Evolutionary conservation across 2,329 filamentous ascomycete genomes (phyloP), one percentile per base, ranked within the genome.

Genomic region (Elsinoe fawcettii): DNA sequence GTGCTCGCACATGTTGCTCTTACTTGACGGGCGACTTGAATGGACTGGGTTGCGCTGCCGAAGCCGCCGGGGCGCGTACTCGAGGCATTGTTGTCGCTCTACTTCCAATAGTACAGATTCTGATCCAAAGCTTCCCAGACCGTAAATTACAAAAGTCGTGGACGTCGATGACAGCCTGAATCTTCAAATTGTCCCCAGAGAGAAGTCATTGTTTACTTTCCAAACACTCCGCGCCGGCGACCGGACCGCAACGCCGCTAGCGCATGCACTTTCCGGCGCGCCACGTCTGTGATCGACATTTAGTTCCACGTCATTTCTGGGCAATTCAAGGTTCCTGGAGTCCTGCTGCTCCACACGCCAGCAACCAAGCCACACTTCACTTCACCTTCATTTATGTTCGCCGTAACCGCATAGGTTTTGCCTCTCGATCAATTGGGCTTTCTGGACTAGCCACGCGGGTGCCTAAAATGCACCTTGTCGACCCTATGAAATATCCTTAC

Each of bases 11-110:
- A 32, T 37, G 49, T 22, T 23, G 63, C 34, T 65, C 62, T 56
- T 53, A 60, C 74, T 79, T 80, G 61, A 77, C 69, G 36, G 77
- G 75, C 22, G 77, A 75, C 64, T 78, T 80, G 63, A 77, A 78
- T 62, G 76, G 77, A 60, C 76, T 80, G 49, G 74, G 73, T 53
- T 66, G 69, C 55, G 74, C 73, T 64, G 63, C 68, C 76, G 76
- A 58, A 74, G 73, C 64, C 65, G 75, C 77, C 64, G 57, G 53
- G 22, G 60, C 64, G 57, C 60, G 61, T 51, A 60, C 62, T 39
- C 62, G 62, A 62, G 70, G 69, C 70, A 72, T 72, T 44, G 34
- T 63, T 43, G 23, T 12, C 12, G 16, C 49, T 37, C 8, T 18
- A n/a, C 27, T 9, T 30, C 27, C 27, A 30, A 30, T 5, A 30